Conservation (phyloP, 345 rosid genomes). For the Clarkia xantiana region DNA sequence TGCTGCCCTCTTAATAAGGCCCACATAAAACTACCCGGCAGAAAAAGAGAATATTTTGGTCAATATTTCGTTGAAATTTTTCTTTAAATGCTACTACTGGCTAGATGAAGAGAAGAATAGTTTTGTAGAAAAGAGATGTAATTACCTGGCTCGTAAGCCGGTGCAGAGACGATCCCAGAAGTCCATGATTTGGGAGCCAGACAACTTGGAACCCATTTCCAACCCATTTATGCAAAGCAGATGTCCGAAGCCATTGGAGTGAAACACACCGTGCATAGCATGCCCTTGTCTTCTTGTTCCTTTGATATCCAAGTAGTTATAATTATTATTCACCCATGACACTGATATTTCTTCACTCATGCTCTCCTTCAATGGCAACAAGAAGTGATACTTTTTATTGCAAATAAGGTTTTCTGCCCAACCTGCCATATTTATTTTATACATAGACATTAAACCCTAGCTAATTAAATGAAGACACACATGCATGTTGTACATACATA, state of each 20-base stretch:
- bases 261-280: constrained; percentile 70
- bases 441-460: constrained; percentile 2
- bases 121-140: too few relatives aligned
- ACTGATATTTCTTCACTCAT: constrained; percentile 22
- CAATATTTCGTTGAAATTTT: too few relatives aligned
- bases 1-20: too few relatives aligned
- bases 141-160: constrained; percentile 69
- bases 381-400: constrained; percentile 83
- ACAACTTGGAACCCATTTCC: constrained; percentile 49
- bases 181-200: constrained; percentile 66
- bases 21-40: too few relatives aligned
- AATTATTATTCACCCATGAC: constrained; percentile 11
- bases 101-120: too few relatives aligned
- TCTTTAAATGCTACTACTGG: too few relatives aligned
- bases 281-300: constrained; percentile 28
- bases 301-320: too few relatives aligned
- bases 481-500: constrained; percentile 9
- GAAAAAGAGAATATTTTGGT: too few relatives aligned
- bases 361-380: constrained; percentile 51
- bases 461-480: not conserved
- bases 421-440: constrained; percentile 25
- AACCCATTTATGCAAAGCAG: constrained; percentile 60
- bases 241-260: constrained; percentile 86
- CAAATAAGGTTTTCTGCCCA: constrained; percentile 79
- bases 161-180: constrained; percentile 86